phyloP scores from a whole-genome alignment of 345 rosid species.

The Sisymbrium irio region DNA sequence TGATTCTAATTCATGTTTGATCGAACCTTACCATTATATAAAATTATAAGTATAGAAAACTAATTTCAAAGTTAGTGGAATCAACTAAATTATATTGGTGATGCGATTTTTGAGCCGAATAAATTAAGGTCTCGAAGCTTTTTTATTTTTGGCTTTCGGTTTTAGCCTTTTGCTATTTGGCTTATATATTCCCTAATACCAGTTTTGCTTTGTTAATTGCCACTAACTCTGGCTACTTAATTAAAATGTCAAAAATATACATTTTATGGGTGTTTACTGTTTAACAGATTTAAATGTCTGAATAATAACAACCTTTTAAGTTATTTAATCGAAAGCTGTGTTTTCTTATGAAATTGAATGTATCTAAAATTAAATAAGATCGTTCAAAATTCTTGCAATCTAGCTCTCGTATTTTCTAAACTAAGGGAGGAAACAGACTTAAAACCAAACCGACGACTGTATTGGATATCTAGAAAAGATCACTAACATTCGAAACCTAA shows the following conservation, averaged over 20 bases:
- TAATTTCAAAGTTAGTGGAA: slow-evolving; percentile 21
- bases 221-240: slow-evolving; percentile 20
- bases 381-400: background rate
- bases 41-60: slow-evolving; percentile 11
- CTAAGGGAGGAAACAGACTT: background rate
- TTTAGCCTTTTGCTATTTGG: slow-evolving; percentile 18
- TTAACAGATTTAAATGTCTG: background rate
- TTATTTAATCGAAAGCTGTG: background rate
- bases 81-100: slow-evolving; percentile 7
- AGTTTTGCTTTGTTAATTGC: slow-evolving; percentile 4
- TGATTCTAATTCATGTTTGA: slow-evolving; percentile 4
- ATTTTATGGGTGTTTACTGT: background rate
- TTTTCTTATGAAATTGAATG: background rate
- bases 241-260: background rate
- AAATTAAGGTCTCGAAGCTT: slow-evolving; percentile 8
- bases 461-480: background rate
- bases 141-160: slow-evolving; percentile 19
- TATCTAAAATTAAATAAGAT: background rate
- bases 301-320: background rate
- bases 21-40: background rate
- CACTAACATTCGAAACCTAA: background rate
- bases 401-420: background rate
- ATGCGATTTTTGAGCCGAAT: slow-evolving; percentile 14
- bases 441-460: background rate
- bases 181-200: background rate